A percentile compares a stretch with the other conserved stretches of the same genome.
Conservation (phyloP, 192 early-diverging fungal species). For the Umbelopsis ramanniana region DNA sequence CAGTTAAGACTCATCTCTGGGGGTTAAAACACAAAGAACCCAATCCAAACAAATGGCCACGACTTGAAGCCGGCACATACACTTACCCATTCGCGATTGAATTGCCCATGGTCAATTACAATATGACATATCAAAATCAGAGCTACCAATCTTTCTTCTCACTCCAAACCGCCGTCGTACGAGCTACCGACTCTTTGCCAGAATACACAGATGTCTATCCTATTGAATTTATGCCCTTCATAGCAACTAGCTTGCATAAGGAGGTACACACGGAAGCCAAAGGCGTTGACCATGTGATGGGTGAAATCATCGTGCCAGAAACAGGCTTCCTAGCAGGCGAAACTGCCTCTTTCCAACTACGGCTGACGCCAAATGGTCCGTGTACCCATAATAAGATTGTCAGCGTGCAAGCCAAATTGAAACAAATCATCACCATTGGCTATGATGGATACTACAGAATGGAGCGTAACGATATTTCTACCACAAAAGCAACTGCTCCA, state of each 20-base stretch:
- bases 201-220: conserved; percentile 9
- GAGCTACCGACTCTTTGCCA: not conserved
- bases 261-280: conserved; percentile 15
- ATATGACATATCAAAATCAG: conserved; percentile 29
- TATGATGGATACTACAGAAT: conserved; percentile 18
- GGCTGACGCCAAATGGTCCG: not conserved
- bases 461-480: conserved; percentile 1
- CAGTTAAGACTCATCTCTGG: conserved; percentile 28
- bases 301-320: conserved; percentile 9
- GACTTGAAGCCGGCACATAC: conserved; percentile 27
- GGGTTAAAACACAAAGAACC: not conserved
- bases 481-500: not conserved
- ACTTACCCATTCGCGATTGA: conserved; percentile 34
- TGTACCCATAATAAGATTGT: not conserved
- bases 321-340: conserved; percentile 14
- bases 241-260: conserved; percentile 7
- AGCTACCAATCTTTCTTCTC: not conserved
- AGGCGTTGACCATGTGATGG: conserved; percentile 6
- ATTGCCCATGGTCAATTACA: conserved; percentile 40
- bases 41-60: conserved; percentile 22
- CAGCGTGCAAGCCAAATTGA: conserved; percentile 9
- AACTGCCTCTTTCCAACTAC: conserved; percentile 10
- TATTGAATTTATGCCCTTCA: conserved; percentile 12
- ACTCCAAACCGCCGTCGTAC: not conserved
- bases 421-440: conserved; percentile 3